Evolutionary conservation across 2,329 filamentous ascomycete genomes (phyloP).

Genomic region (Scedosporium boydii): DNA sequence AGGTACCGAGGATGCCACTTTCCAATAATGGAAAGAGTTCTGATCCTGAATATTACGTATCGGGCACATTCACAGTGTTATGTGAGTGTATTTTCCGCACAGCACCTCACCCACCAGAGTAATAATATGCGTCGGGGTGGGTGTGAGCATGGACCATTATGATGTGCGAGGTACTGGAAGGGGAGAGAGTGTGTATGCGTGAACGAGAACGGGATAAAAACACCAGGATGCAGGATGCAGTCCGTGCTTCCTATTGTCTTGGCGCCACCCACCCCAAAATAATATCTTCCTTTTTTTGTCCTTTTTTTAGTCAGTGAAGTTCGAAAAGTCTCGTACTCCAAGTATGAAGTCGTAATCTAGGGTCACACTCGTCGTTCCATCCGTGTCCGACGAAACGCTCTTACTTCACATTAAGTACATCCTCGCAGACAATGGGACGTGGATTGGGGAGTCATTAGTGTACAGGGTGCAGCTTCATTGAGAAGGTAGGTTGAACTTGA

Average conservation of each 20-base stretch:
- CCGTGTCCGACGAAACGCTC: not conserved
- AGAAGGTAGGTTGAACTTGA: no score
- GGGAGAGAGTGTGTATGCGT: not conserved
- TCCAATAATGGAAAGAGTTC: not conserved
- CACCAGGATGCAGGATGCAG: not conserved
- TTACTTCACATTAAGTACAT: not conserved
- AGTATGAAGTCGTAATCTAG: not conserved
- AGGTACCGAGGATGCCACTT: not conserved
- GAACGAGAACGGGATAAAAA: not conserved
- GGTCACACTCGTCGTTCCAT: not conserved
- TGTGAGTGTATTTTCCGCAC: no score
- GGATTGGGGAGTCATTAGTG: not conserved
- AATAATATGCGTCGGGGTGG: not conserved
- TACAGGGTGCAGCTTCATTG: not conserved
- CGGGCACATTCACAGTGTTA: no score
- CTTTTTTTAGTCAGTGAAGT: not conserved
- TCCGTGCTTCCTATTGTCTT: not conserved
- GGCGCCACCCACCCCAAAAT: not conserved
- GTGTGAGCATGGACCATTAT: not conserved
- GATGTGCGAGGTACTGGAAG: not conserved
- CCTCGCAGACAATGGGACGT: no score
- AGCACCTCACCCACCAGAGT: not conserved
- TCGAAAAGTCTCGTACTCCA: no score
- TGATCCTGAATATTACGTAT: no score
- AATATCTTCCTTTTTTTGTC: not conserved